phyloP scores from a whole-genome alignment of 2,329 filamentous ascomycete genomes.

The Aquanectria penicillioides region DNA sequence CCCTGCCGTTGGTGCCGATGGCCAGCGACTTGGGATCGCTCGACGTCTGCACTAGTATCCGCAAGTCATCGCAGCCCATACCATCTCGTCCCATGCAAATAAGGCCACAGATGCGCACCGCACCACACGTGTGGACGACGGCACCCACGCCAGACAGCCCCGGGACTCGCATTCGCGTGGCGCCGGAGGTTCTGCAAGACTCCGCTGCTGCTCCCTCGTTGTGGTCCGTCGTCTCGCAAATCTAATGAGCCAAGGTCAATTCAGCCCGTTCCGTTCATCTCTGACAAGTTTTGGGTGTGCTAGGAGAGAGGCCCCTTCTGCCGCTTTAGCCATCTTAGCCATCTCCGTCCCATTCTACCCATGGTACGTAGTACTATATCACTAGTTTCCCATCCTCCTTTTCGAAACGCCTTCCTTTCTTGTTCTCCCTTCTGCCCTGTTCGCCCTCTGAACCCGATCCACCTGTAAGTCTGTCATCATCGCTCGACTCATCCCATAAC shows the following conservation, averaged over 20 bases:
- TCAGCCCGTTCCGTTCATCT: constrained; percentile 28
- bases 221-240: constrained; percentile 40
- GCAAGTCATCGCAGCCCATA: constrained; percentile 40
- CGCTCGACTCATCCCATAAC: constrained; percentile 29
- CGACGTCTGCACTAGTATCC: constrained; percentile 40
- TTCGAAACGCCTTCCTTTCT: constrained; percentile 19
- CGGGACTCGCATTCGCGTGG: constrained; percentile 36
- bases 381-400: constrained; percentile 22
- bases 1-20: constrained; percentile 39
- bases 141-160: constrained; percentile 34
- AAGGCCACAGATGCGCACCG: constrained; percentile 39
- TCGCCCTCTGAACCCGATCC: constrained; percentile 22
- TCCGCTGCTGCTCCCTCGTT: constrained; percentile 35
- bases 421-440: constrained; percentile 23
- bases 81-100: constrained; percentile 36
- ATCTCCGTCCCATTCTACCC: constrained; percentile 22
- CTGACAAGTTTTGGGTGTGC: constrained; percentile 28
- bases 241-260: constrained; percentile 35
- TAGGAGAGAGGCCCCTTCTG: constrained; percentile 25
- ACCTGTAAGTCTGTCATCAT: constrained; percentile 21
- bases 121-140: constrained; percentile 40
- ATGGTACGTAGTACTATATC: constrained; percentile 25
- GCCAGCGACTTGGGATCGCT: constrained; percentile 38
- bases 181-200: constrained; percentile 22
- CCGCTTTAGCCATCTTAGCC: constrained; percentile 23